These are phyloP conservation scores for Podaxis mareebaensis DNA, from an alignment of 768 basidiomycete genomes.

Conservation along the genomic window DNA sequence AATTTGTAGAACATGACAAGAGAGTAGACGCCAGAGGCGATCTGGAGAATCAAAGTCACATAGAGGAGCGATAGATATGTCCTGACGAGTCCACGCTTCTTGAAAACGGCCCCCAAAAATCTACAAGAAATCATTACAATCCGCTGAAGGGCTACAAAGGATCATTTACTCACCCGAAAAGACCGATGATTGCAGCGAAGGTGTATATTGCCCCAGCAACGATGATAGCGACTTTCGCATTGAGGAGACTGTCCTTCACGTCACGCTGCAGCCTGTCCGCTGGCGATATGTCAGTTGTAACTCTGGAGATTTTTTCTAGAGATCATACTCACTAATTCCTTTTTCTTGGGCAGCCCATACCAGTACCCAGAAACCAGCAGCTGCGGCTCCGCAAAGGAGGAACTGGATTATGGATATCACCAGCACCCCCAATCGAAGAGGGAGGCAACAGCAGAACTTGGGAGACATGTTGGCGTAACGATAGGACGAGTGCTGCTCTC, in stretches of 20 bases:
- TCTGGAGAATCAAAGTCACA: conserved; percentile 29
- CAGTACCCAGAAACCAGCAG: conserved; percentile 33
- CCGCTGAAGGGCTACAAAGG: background rate
- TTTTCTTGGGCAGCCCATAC: conserved; percentile 24
- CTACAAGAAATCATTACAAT: conserved; percentile 21
- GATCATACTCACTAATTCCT: conserved; percentile 17
- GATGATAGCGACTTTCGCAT: conserved; percentile 26
- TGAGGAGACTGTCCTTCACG: conserved; percentile 18
- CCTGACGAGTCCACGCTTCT: conserved; percentile 36
- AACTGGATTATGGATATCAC: conserved; percentile 43
- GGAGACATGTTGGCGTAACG: conserved; percentile 29
- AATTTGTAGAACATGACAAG: conserved; percentile 33
- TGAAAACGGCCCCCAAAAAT: conserved; percentile 40
- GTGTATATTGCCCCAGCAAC: conserved; percentile 33
- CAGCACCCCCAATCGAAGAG: conserved; percentile 42
- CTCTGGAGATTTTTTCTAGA: background rate
- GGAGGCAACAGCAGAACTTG: conserved; percentile 44
- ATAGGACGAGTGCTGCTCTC: background rate
- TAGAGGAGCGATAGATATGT: conserved; percentile 34
- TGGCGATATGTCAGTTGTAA: conserved; percentile 16
- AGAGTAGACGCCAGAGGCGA: conserved; percentile 31
- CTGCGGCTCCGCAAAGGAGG: conserved; percentile 30
- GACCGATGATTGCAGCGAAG: conserved; percentile 31
- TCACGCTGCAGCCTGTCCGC: conserved; percentile 26
- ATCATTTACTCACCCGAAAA: conserved; percentile 32